Conservation (phyloP, 2,329 filamentous ascomycete species). For the Xylariaceae sp. region DNA sequence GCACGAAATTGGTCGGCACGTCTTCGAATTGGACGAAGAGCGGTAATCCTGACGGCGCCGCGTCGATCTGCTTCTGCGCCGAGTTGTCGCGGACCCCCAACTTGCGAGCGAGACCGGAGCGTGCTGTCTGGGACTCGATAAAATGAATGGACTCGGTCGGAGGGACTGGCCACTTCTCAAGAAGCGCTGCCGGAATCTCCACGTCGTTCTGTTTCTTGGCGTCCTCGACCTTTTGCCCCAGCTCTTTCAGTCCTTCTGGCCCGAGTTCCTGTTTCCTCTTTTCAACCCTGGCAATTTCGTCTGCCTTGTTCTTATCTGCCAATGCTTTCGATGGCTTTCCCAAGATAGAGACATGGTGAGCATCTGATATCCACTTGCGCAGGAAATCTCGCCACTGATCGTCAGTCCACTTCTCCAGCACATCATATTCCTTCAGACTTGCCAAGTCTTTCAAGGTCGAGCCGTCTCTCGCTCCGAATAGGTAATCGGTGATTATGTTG, state of each 20-base stretch:
- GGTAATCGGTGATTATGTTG: conserved; percentile 84
- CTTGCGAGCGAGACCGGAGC: conserved; percentile 70
- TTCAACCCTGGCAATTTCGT: conserved; percentile 73
- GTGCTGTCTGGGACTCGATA: conserved; percentile 79
- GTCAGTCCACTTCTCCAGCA: conserved; percentile 74
- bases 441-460: conserved; percentile 61
- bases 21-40: conserved; percentile 97
- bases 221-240: conserved; percentile 69
- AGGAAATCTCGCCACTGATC: conserved; percentile 78
- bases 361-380: conserved; percentile 77
- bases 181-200: conserved; percentile 74
- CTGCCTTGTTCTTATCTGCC: conserved; percentile 72
- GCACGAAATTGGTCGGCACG: conserved; percentile 87
- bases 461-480: conserved; percentile 83
- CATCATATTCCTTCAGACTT: conserved; percentile 56
- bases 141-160: conserved; percentile 90
- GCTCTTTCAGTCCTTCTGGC: conserved; percentile 68
- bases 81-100: conserved; percentile 62
- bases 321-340: conserved; percentile 79
- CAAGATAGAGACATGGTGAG: conserved; percentile 79
- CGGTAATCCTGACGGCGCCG: conserved; percentile 56
- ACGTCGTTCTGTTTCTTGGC: conserved; percentile 87
- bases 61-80: conserved; percentile 72
- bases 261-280: conserved; percentile 76
- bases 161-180: conserved; percentile 78